These are phyloP conservation scores for Botrytis elliptica DNA, from an alignment of 2,329 filamentous ascomycete genomes.

Conservation along the genomic window DNA sequence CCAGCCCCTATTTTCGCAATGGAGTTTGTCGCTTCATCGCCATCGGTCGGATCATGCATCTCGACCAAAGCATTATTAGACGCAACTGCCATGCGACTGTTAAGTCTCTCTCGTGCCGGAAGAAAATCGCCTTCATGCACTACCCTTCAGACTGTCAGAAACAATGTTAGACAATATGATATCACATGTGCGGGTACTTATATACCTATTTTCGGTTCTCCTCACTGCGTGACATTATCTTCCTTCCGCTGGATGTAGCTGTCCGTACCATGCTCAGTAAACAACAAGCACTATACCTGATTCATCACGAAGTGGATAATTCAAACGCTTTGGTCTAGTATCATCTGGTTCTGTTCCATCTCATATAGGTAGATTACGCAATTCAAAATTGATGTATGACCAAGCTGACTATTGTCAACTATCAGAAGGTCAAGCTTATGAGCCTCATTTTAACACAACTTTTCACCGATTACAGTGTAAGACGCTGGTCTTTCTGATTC, in stretches of 20 bases:
- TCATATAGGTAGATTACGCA: conserved; percentile 5
- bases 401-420: not conserved
- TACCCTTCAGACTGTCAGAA: conserved; percentile 3
- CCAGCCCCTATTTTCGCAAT: not conserved
- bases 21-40: not conserved
- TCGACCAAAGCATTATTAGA: conserved; percentile 6
- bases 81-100: conserved; percentile 1
- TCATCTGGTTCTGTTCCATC: not conserved
- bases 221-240: conserved; percentile 12
- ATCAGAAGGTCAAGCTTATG: conserved; percentile 16
- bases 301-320: not conserved
- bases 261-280: conserved; percentile 7
- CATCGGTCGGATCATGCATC: not conserved
- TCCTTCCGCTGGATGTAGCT: conserved; percentile 13
- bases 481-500: conserved; percentile 2
- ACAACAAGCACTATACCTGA: not conserved
- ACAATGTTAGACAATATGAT: not conserved
- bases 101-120: not conserved
- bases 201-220: conserved; percentile 10
- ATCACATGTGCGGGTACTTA: conserved; percentile 16
- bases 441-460: conserved; percentile 16
- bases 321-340: not conserved
- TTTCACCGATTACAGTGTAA: conserved; percentile 12
- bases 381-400: conserved; percentile 9
- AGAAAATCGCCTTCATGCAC: conserved; percentile 7